Evolutionary conservation across 257 asterid genomes (phyloP), one percentile per base, ranked within the genome.

Genomic region (Nemophila menziesii): DNA sequence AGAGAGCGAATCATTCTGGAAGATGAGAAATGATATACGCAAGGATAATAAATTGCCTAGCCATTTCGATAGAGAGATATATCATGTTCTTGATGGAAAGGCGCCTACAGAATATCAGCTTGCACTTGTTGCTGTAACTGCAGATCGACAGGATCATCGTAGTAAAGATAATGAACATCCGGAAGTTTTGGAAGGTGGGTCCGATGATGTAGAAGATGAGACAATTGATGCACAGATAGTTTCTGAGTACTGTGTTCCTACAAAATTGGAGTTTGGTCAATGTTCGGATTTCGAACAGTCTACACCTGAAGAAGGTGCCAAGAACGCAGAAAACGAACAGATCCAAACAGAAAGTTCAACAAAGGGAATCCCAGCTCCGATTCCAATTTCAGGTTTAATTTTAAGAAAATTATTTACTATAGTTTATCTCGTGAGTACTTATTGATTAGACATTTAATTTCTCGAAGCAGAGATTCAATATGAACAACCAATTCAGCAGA

Each of bases 381-480:
- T 61, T 49, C 86, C 93, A 20, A 68, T 75, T 34, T 79, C 94
- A 75, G 94, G 94, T 80, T n/a, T n/a, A n/a, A n/a, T n/a, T n/a
- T n/a, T n/a, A n/a, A n/a, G n/a, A n/a, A n/a, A n/a, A n/a, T n/a
- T n/a, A n/a, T n/a, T n/a, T n/a, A n/a, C n/a, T n/a, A n/a, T n/a
- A n/a, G n/a, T n/a, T n/a, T n/a, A n/a, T n/a, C n/a, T n/a, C n/a
- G n/a, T n/a, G n/a, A n/a, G n/a, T n/a, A n/a, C n/a, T n/a, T n/a
- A n/a, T n/a, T n/a, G n/a, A n/a, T n/a, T n/a, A n/a, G n/a, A n/a
- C n/a, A n/a, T n/a, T n/a, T n/a, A n/a, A n/a, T n/a, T n/a, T n/a
- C n/a, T n/a, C n/a, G n/a, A n/a, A n/a, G n/a, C n/a, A n/a, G n/a
- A n/a, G n/a, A n/a, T n/a, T n/a, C n/a, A n/a, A n/a, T n/a, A n/a